Evolutionary conservation across 805 yeast genomes (phyloP), one percentile per base, ranked within the genome.

Genomic region (Millerozyma miso): DNA sequence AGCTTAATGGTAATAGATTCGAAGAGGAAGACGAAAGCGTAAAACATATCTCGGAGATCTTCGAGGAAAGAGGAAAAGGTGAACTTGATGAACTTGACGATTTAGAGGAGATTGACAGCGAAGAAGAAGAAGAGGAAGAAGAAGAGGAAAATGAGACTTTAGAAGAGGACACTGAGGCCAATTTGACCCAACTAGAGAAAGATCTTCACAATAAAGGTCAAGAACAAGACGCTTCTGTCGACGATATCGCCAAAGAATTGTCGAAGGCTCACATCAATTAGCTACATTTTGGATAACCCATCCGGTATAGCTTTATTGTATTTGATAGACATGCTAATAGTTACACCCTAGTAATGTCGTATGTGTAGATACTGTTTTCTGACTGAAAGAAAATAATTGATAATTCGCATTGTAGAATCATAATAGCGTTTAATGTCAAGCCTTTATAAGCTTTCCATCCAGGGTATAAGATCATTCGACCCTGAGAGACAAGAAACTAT

Each of bases 41-140:
- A 43, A 85, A 80, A 42, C 63, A 68, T 40, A 78, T 91, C 49
- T 73, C 63, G 38, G 78, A 71, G 16, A 62, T 81, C 14, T 88
- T 91, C 52, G 86, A 78, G 43, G 76, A 73, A 33, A 79, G 88
- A 56, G 93, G 90, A 0, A 64, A 69, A 44, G 96, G 95, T 47
- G 91, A 85, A 60, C 69, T 93, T 29, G 96, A 91, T 55, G 99
- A 93, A 59, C 74, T 93, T 39, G 98, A 91, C 54, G 99, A 93
- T 54, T 77, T 93, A 67, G 99, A 91, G 69, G 97, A 88, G 62
- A 70, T 77, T 31, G 80, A 80, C 49, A 79, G 80, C 38, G 86
- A 79, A 18, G 88, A 80, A 41, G 88, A 81, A 43, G 87, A 81
- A 17, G 84, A 77, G 3, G 83, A 75, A 15, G 83, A 75, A 8